Evolutionary conservation across 768 basidiomycete species (phyloP).

Genomic region (Mycena pura): DNA sequence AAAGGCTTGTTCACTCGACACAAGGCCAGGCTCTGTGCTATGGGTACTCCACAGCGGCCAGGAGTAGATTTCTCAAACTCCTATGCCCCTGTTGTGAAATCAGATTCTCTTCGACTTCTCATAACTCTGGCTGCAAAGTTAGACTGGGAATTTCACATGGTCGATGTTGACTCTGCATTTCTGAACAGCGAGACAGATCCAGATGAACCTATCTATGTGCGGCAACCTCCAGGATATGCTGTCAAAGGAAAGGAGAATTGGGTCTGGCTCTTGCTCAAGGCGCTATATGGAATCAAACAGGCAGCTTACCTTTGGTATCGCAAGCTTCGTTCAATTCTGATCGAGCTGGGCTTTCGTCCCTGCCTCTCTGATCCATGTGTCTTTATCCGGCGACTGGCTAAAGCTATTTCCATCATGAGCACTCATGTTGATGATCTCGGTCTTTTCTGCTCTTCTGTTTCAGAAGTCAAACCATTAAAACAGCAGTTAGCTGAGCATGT

Average conservation of each 20-base stretch:
- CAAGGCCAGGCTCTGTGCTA: slow-evolving; percentile 49
- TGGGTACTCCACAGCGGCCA: slow-evolving; percentile 44
- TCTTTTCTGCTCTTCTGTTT: slow-evolving; percentile 18
- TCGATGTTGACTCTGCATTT: slow-evolving; percentile 42
- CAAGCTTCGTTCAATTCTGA: slow-evolving; percentile 27
- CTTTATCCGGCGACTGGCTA: slow-evolving; percentile 17
- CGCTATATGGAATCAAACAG: slow-evolving; percentile 47
- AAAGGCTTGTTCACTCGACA: slow-evolving; percentile 37
- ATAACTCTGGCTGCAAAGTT: slow-evolving; percentile 35
- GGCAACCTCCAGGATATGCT: slow-evolving; percentile 34
- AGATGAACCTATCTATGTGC: slow-evolving; percentile 41
- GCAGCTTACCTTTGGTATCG: slow-evolving; percentile 40
- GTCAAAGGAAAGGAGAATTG: neutral
- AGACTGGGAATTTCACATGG: slow-evolving; percentile 37
- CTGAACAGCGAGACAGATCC: slow-evolving; percentile 36
- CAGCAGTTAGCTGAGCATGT: slow-evolving; percentile 14
- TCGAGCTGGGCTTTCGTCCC: slow-evolving; percentile 28
- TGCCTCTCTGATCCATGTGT: slow-evolving; percentile 28
- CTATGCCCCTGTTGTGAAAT: slow-evolving; percentile 34
- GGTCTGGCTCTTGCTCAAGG: slow-evolving; percentile 34
- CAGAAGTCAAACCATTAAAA: slow-evolving; percentile 21
- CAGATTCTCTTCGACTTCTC: slow-evolving; percentile 26
- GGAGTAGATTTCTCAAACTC: slow-evolving; percentile 47
- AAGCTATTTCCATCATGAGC: slow-evolving; percentile 24
- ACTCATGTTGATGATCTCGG: slow-evolving; percentile 37